phyloP scores from a whole-genome alignment of 768 basidiomycete species.

The Termitomyces eurrhizus region DNA sequence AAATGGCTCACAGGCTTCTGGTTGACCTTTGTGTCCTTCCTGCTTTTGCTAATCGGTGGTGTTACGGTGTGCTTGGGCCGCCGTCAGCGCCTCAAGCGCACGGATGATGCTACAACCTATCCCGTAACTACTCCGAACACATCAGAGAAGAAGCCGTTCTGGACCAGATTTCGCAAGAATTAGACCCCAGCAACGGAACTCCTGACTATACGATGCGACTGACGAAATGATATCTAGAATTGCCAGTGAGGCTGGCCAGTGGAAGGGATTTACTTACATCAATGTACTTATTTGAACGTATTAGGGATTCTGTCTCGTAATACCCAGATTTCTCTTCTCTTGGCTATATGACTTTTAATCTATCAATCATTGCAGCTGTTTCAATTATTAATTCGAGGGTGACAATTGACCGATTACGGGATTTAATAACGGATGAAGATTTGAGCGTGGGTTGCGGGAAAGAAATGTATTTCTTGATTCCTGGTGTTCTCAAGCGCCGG shows the following conservation, averaged over 20 bases:
- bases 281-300: neutral
- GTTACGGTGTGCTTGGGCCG: conserved; percentile 71
- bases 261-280: neutral
- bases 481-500: too few relatives aligned
- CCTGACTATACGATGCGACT: neutral
- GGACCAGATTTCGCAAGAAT: conserved; percentile 36
- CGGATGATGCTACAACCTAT: conserved; percentile 37
- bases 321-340: neutral
- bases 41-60: conserved; percentile 62
- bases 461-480: too few relatives aligned
- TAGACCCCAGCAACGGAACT: conserved; percentile 6
- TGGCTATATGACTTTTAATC: neutral
- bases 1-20: conserved; percentile 52
- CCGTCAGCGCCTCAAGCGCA: conserved; percentile 52
- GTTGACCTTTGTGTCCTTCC: conserved; percentile 65
- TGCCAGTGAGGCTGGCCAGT: neutral
- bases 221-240: neutral
- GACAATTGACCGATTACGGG: too few relatives aligned
- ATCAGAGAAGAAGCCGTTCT: conserved; percentile 23
- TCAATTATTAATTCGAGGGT: neutral
- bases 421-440: too few relatives aligned
- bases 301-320: neutral
- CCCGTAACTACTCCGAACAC: conserved; percentile 33
- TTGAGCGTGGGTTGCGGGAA: too few relatives aligned
- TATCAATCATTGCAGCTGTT: neutral